Evolutionary conservation across 1,284 basidiomycete species (phyloP).

Genomic region (Coniferiporia sulphurascens): DNA sequence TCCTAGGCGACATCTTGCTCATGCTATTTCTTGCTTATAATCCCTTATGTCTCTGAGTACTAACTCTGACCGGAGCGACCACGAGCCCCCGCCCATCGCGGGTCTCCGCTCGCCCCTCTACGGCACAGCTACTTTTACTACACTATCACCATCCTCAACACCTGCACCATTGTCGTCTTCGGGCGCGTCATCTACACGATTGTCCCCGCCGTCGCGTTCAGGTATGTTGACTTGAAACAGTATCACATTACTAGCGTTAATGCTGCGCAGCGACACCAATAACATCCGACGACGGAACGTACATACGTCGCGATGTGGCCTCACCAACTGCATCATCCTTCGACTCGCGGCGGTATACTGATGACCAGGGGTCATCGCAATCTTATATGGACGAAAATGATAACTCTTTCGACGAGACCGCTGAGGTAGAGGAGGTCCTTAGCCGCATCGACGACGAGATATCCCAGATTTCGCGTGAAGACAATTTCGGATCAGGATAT

Average conservation of each 20-base stretch:
- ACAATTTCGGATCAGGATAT: conserved; percentile 13
- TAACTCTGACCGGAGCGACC: conserved; percentile 17
- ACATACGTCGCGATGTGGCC: conserved; percentile 37
- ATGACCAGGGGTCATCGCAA: conserved; percentile 24
- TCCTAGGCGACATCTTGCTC: background rate
- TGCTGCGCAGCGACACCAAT: conserved; percentile 19
- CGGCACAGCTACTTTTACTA: conserved; percentile 47
- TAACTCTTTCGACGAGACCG: conserved; percentile 40
- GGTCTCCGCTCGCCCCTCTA: conserved; percentile 36
- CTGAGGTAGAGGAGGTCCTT: conserved; percentile 64
- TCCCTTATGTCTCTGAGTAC: conserved; percentile 13
- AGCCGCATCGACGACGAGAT: conserved; percentile 60
- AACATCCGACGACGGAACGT: conserved; percentile 36
- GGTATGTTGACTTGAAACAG: conserved; percentile 23
- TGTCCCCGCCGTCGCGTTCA: conserved; percentile 36
- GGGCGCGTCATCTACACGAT: conserved; percentile 38
- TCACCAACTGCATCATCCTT: conserved; percentile 33
- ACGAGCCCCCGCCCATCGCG: conserved; percentile 11
- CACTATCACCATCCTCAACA: conserved; percentile 38
- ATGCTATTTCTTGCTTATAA: conserved; percentile 7
- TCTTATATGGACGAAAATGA: conserved; percentile 38
- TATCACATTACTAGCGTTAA: background rate
- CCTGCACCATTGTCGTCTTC: conserved; percentile 20
- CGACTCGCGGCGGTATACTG: conserved; percentile 17
- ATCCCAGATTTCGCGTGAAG: conserved; percentile 37